These are phyloP conservation scores for Zygoascus bituminiphila DNA, from an alignment of 805 yeast species.

Conservation along the genomic window DNA sequence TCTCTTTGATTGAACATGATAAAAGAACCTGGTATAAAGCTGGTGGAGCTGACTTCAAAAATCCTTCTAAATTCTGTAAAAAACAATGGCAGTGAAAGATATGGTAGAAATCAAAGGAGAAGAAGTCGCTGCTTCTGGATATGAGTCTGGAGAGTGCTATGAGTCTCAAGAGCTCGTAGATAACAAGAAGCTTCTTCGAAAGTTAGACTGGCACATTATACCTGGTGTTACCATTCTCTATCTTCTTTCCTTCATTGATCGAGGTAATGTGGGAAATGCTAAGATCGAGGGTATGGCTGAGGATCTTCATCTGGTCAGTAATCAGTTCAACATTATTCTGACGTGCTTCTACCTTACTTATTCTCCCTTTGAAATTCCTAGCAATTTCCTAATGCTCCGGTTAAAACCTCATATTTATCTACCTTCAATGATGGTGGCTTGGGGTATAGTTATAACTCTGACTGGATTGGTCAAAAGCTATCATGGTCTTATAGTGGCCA, in stretches of 20 bases:
- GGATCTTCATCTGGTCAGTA: slow-evolving; percentile 29
- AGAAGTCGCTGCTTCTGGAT: background rate
- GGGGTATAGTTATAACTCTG: slow-evolving; percentile 30
- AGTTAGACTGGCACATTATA: slow-evolving; percentile 36
- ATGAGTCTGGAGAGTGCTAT: background rate
- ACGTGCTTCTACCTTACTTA: slow-evolving; percentile 33
- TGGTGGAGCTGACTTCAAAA: background rate
- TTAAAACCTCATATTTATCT: slow-evolving; percentile 32
- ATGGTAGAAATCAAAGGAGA: background rate
- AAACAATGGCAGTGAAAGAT: background rate
- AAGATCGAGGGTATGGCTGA: slow-evolving; percentile 42
- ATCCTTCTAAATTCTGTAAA: background rate
- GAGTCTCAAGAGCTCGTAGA: slow-evolving; percentile 2
- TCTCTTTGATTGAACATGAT: background rate
- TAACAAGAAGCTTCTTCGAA: slow-evolving; percentile 24
- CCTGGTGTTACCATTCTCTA: slow-evolving; percentile 42
- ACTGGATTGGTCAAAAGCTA: slow-evolving; percentile 30
- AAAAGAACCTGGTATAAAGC: background rate
- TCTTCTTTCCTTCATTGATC: slow-evolving; percentile 42
- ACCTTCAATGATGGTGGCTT: slow-evolving; percentile 26
- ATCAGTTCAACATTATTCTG: slow-evolving; percentile 31
- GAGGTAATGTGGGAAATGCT: slow-evolving; percentile 48
- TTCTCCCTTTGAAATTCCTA: slow-evolving; percentile 21
- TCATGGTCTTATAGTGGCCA: slow-evolving; percentile 28
- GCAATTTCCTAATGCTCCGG: slow-evolving; percentile 26